A percentile compares a stretch with the other conserved stretches of the same genome.
These are phyloP conservation scores for Sarocladiaceae sp. DNA, from an alignment of 2,329 filamentous ascomycete species.

Conservation along the genomic window DNA sequence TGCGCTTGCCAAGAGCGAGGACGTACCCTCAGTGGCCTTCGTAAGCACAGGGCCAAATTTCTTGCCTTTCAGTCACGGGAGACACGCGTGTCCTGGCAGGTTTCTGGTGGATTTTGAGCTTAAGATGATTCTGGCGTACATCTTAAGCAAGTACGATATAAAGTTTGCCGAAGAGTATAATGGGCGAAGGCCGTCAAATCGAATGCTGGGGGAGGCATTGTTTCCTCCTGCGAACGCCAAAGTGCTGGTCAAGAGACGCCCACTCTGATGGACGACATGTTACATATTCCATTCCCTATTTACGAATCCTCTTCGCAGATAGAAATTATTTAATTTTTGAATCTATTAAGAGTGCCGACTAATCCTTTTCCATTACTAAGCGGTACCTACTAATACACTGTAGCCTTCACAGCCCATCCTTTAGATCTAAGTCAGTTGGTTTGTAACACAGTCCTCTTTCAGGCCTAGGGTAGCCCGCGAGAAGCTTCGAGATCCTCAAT, in stretches of 20 bases:
- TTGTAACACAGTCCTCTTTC: no score
- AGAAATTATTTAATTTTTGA: no score
- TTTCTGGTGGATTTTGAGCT: constrained; percentile 34
- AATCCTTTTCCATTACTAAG: no score
- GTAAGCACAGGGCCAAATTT: constrained; percentile 26
- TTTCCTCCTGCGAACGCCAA: background rate
- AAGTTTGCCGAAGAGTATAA: constrained; percentile 13
- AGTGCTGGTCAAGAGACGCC: background rate
- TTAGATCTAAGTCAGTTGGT: no score
- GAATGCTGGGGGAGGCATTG: constrained; percentile 14
- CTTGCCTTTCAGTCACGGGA: constrained; percentile 33
- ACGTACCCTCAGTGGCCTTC: constrained; percentile 13
- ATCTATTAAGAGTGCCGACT: no score
- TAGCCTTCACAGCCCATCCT: no score
- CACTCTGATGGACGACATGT: no score
- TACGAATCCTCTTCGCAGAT: no score
- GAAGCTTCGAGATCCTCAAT: no score
- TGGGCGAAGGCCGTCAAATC: constrained; percentile 12
- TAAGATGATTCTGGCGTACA: constrained; percentile 30
- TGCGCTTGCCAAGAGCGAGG: background rate
- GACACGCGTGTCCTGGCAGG: constrained; percentile 34
- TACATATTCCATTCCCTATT: no score
- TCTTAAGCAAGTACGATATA: constrained; percentile 30
- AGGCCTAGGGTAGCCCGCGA: no score
- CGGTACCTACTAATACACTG: no score